These are phyloP conservation scores for Ustilago lituana DNA, from an alignment of 1,284 basidiomycete genomes.

Conservation along the genomic window DNA sequence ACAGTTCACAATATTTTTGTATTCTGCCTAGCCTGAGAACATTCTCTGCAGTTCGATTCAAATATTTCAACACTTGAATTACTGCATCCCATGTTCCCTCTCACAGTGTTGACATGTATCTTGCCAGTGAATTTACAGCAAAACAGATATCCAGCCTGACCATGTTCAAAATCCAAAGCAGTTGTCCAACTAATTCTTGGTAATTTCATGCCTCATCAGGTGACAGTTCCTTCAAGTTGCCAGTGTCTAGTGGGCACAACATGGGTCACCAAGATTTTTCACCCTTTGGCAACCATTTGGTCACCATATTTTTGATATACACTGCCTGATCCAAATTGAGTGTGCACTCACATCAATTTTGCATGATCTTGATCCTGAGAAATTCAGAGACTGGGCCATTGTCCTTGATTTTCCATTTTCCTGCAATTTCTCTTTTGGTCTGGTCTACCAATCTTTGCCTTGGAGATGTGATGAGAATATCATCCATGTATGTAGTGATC, in stretches of 20 bases:
- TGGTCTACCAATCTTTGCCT: neutral
- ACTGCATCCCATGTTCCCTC: too few relatives aligned
- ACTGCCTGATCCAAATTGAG: neutral
- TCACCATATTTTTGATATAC: neutral
- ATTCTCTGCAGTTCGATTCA: too few relatives aligned
- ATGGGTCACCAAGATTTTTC: neutral
- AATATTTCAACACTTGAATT: too few relatives aligned
- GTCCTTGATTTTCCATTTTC: neutral
- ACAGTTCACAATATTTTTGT: too few relatives aligned
- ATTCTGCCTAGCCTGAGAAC: too few relatives aligned
- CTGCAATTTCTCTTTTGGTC: neutral
- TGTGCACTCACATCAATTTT: neutral
- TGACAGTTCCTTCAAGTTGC: neutral
- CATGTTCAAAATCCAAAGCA: neutral
- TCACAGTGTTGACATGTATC: neutral
- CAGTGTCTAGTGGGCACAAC: neutral
- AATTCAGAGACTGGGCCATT: neutral
- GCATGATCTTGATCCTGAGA: neutral
- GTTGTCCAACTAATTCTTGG: neutral
- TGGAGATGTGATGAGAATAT: neutral
- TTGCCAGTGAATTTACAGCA: neutral
- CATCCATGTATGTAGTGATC: neutral
- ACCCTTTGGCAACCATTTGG: neutral
- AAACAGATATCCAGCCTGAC: neutral
- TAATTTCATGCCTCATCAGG: neutral